Evolutionary conservation across 208 protist species (phyloP).

Genomic region (Leishmania tropica): DNA sequence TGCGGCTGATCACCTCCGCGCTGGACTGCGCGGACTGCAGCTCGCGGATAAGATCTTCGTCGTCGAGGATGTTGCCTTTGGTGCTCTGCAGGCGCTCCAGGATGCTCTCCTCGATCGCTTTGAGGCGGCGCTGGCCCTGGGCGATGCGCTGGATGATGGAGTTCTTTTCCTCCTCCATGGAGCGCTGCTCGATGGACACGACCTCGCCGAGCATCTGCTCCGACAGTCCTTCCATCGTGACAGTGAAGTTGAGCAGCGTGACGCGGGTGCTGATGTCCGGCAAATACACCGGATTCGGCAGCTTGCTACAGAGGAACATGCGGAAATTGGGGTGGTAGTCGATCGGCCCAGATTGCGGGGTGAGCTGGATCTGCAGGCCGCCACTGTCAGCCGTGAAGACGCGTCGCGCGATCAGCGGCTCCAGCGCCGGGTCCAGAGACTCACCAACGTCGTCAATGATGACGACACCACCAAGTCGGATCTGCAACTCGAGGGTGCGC

Average conservation of each 20-base stretch:
- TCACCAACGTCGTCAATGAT: constrained; percentile 96
- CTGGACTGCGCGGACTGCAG: constrained; percentile 94
- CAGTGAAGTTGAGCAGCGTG: constrained; percentile 97
- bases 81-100: constrained; percentile 88
- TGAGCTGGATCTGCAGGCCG: constrained; percentile 81
- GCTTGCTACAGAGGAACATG: constrained; percentile 96
- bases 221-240: constrained; percentile 95
- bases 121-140: constrained; percentile 92
- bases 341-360: constrained; percentile 86
- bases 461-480: constrained; percentile 92
- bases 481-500: constrained; percentile 91
- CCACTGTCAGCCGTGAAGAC: constrained; percentile 84
- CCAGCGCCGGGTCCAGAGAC: constrained; percentile 94
- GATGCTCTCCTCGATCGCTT: constrained; percentile 93
- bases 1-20: constrained; percentile 83
- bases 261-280: constrained; percentile 97
- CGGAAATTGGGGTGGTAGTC: constrained; percentile 93
- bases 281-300: constrained; percentile 96
- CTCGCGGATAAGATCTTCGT: constrained; percentile 94
- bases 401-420: constrained; percentile 91
- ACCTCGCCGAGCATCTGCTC: constrained; percentile 96
- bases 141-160: constrained; percentile 92
- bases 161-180: constrained; percentile 96
- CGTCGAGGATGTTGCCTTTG: constrained; percentile 95
- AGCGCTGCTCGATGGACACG: constrained; percentile 92